Base-by-base conservation (phyloP, 75 land plant species). In the Isoetes taiwanensis region DNA sequence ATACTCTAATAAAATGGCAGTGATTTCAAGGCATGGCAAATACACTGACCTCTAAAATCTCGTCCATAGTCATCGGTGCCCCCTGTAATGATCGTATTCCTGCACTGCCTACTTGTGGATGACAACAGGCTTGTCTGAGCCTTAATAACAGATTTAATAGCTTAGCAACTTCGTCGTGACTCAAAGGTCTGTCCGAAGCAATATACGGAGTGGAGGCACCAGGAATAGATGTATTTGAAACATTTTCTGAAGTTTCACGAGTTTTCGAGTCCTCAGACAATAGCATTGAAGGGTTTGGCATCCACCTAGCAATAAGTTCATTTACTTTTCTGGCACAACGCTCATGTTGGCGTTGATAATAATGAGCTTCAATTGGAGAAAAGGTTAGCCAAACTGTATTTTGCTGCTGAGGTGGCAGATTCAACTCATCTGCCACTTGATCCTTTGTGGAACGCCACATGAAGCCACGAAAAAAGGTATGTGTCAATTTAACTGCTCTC, bases 21-120 rank as follows among this genome's bases (percentile, higher is more conserved):
- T n/a, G n/a, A n/a, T n/a, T n/a, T n/a, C n/a, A n/a, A n/a, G n/a
- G n/a, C n/a, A 8, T 25, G 17, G 14, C 10, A 40, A 41, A 37
- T 34, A 41, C 29, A 0, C 34, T 56, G 33, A 84, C 99, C 80
- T 75, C 67, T 33, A 94, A 58, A 30, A 94, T 80, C 42, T 89
- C 96, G 25, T 82, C 91, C 99, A 94, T 94, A 12, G 91, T 71
- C 91, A 94, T 82, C 2, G 99, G 99, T 52, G 80, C 55, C 35
- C 82, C 72, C 43, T 94, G 91, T 67, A 94, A 64, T 27, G 96
- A 74, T 34, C 96, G 81, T 34, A 94, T 56, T 12, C 99, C 99
- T 41, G 84, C 77, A 68, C 96, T 89, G 53, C 99, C 99, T 52
- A 94, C 99, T 79, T 94, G 99, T 54, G 99, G 99, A 64, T 94